phyloP scores from a whole-genome alignment of 1,139 yeast species.

The Hanseniaspora sp. region DNA sequence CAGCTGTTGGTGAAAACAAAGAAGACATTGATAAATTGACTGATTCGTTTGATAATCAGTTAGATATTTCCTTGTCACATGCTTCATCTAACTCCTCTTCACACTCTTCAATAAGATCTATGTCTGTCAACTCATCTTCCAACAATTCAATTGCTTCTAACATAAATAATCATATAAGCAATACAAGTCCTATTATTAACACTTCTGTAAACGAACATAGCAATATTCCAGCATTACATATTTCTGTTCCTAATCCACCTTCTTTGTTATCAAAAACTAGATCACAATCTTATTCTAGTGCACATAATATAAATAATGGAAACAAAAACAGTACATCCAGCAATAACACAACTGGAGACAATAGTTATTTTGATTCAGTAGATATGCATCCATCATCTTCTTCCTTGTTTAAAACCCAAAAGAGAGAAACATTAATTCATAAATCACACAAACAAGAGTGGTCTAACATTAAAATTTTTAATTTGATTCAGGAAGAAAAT shows the following conservation, averaged over 20 bases:
- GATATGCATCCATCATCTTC: slow-evolving; percentile 3
- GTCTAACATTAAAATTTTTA: slow-evolving; percentile 60
- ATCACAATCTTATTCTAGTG: slow-evolving; percentile 1
- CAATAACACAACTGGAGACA: background rate
- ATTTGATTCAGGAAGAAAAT: slow-evolving; percentile 68
- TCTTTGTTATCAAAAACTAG: slow-evolving; percentile 11
- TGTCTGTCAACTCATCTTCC: background rate
- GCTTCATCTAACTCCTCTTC: slow-evolving; percentile 9
- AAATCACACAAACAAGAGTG: slow-evolving; percentile 38
- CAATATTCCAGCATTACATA: background rate
- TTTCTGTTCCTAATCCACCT: slow-evolving; percentile 10
- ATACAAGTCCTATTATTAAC: background rate
- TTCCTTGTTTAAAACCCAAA: slow-evolving; percentile 4
- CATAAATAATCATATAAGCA: background rate
- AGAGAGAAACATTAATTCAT: slow-evolving; percentile 12
- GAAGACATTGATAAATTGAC: slow-evolving; percentile 12
- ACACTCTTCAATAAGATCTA: slow-evolving; percentile 9
- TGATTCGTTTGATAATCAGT: background rate
- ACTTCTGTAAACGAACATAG: background rate
- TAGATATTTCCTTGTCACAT: slow-evolving; percentile 2
- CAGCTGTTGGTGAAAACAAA: slow-evolving; percentile 27
- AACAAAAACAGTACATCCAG: background rate
- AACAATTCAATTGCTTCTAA: background rate
- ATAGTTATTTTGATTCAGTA: background rate
- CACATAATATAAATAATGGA: background rate